These are phyloP conservation scores for Saturnispora halmiae DNA, from an alignment of 805 yeast genomes.

Conservation along the genomic window DNA sequence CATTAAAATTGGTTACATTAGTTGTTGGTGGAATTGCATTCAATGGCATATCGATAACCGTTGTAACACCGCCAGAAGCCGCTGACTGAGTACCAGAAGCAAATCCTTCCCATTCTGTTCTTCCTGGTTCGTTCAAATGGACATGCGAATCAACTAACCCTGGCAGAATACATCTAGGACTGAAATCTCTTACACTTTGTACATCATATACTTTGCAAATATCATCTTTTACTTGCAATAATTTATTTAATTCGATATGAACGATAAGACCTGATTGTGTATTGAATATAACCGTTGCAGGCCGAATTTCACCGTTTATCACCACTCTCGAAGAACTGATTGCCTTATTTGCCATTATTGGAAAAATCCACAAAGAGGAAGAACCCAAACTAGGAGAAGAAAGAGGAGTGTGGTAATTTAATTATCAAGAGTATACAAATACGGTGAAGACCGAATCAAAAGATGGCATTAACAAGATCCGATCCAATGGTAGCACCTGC, in stretches of 20 bases:
- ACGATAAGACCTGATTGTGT: slow-evolving; percentile 49
- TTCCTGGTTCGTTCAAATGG: slow-evolving; percentile 93
- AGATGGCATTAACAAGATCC: slow-evolving; percentile 54
- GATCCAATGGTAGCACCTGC: slow-evolving; percentile 96
- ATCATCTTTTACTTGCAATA: slow-evolving; percentile 33
- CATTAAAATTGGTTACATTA: slow-evolving; percentile 61
- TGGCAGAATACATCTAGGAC: slow-evolving; percentile 66
- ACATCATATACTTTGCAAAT: slow-evolving; percentile 35
- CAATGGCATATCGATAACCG: slow-evolving; percentile 92
- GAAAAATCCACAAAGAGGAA: too few relatives aligned
- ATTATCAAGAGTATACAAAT: too few relatives aligned
- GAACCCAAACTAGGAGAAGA: not conserved
- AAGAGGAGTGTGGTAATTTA: not conserved
- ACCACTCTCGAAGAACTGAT: slow-evolving; percentile 53
- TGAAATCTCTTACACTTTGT: slow-evolving; percentile 40
- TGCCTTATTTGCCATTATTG: slow-evolving; percentile 44
- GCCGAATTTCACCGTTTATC: slow-evolving; percentile 34
- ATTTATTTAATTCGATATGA: slow-evolving; percentile 35
- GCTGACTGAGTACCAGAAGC: slow-evolving; percentile 95
- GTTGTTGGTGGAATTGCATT: slow-evolving; percentile 97
- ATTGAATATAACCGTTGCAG: slow-evolving; percentile 63
- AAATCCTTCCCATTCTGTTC: slow-evolving; percentile 98
- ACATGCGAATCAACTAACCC: slow-evolving; percentile 93
- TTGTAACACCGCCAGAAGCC: slow-evolving; percentile 92
- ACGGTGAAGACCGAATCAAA: too few relatives aligned